Base-by-base conservation (phyloP, 108 stramenopile genomes). In the Nitzschia putrida region DNA sequence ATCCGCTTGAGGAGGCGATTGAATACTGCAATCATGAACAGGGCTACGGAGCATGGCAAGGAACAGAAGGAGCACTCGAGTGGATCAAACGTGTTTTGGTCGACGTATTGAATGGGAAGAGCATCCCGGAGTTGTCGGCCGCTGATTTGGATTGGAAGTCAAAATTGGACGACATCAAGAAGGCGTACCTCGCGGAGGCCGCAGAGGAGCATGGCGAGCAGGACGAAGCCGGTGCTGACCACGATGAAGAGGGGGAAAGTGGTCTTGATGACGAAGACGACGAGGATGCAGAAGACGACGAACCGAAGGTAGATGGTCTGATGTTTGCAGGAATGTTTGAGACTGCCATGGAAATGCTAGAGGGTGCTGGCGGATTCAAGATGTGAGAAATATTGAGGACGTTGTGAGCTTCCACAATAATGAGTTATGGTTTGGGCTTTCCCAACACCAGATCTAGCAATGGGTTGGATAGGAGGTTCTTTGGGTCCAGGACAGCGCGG, bases 291-390 rank as follows among this genome's bases (percentile, higher is more conserved):
- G 78, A 79, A 20, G 72, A 78, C 4, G 64, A 77, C 26, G 83
- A 81, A 25, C 76, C 77, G n/a, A 74, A 71, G 18, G 81, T 80
- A 11, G 94, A 95, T 77, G 73, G 88, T n/a, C 64, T 76, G 56
- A 95, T 95, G 94, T 92, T 85, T 80, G 79, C 82, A 39, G 89
- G 87, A 25, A 95, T 95, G 94, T 92, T 95, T 67, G 85, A 89
- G 16, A 95, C 93, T 3, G 86, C 87, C 43, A 92, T 95, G 93
- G 93, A 95, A 57, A 92, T 91, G 93, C 51, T 95, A 24, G 83
- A 85, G 58, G 88, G 86, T 49, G 37, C 61, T n/a, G 73, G 56
- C 1, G 16, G 41, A 53, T 26, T 59, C 37, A 59, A 34, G 18
- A 18, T 49, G 4, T 49, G 18, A 49, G 14, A 18, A 49, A 2